Percentiles rank a stretch among this genome's conserved stretches.
These are phyloP conservation scores for Fragilaria radians DNA, from an alignment of 108 stramenopile species.

Conservation along the genomic window DNA sequence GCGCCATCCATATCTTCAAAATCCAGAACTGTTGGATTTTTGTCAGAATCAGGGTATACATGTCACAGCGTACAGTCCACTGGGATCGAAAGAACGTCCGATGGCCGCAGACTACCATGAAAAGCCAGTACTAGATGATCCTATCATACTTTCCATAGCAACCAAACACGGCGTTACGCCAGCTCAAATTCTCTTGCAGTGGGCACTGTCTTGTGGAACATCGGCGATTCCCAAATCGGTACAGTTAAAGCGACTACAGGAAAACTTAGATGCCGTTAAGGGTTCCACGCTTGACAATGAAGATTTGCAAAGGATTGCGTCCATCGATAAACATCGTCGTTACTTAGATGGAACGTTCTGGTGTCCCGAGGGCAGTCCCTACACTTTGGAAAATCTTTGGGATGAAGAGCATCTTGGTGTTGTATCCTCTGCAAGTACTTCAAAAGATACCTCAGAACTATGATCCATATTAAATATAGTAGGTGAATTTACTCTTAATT, in stretches of 20 bases:
- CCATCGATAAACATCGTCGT: conserved; percentile 14
- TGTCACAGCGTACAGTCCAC: conserved; percentile 64
- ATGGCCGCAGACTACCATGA: neutral
- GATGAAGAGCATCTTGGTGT: conserved; percentile 11
- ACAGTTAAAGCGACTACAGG: conserved; percentile 26
- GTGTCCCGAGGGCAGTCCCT: conserved; percentile 7
- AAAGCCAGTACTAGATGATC: conserved; percentile 17
- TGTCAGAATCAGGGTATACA: conserved; percentile 61
- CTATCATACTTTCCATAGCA: conserved; percentile 41
- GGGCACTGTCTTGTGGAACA: conserved; percentile 47
- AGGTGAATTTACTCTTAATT: no score
- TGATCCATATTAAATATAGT: no score
- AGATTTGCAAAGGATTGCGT: conserved; percentile 11
- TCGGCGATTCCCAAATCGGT: conserved; percentile 61
- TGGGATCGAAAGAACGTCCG: conserved; percentile 29
- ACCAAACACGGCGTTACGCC: conserved; percentile 29
- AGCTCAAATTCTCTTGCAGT: conserved; percentile 64
- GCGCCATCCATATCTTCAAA: conserved; percentile 54
- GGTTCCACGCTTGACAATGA: conserved; percentile 1
- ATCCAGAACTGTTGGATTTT: conserved; percentile 58
- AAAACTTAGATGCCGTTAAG: conserved; percentile 32
- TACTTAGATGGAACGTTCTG: conserved; percentile 21
- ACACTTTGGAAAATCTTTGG: conserved; percentile 28
- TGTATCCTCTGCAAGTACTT: no score
- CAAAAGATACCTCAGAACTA: no score